Conservation (phyloP, 306 rosid species). For the Vigna radiata region DNA sequence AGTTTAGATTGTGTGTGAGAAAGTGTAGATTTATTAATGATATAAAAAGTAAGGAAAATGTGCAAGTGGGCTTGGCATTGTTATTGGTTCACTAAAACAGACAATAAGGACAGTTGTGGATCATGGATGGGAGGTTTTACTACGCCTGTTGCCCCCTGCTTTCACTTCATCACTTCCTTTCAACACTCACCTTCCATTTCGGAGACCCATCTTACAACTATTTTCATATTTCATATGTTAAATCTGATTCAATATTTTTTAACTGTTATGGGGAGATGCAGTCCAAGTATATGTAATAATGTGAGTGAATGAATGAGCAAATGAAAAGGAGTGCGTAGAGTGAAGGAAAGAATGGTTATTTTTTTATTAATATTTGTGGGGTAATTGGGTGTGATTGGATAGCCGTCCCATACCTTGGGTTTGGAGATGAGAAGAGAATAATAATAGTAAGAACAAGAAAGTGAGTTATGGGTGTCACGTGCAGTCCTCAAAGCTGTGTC, state of each 20-base stretch:
- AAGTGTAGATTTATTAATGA: not conserved
- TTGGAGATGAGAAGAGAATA: slow-evolving; percentile 1
- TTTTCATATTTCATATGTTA: too few species aligned
- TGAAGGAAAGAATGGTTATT: not conserved
- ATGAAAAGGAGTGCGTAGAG: too few species aligned
- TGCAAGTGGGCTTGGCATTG: slow-evolving; percentile 38
- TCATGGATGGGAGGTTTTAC: slow-evolving; percentile 3
- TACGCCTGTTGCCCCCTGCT: not conserved
- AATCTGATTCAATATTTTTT: too few species aligned
- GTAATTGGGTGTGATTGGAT: slow-evolving; percentile 35
- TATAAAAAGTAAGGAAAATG: not conserved
- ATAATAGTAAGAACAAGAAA: slow-evolving; percentile 34
- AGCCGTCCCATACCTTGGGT: slow-evolving; percentile 47
- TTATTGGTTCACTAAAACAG: slow-evolving; percentile 40
- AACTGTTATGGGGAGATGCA: not conserved
- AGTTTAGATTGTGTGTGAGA: slow-evolving; percentile 15
- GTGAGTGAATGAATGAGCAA: not conserved
- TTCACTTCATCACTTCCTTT: slow-evolving; percentile 11
- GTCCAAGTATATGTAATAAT: not conserved
- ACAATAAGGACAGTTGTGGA: slow-evolving; percentile 34
- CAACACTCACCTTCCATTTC: slow-evolving; percentile 28
- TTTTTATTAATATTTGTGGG: not conserved
- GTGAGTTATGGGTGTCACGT: slow-evolving; percentile 69
- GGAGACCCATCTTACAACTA: not conserved
- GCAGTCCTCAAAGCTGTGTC: slow-evolving; percentile 27